A percentile compares a stretch with the other conserved stretches of the same genome.
Conservation (phyloP, 2,329 filamentous ascomycete species). For the Coniella vitis region DNA sequence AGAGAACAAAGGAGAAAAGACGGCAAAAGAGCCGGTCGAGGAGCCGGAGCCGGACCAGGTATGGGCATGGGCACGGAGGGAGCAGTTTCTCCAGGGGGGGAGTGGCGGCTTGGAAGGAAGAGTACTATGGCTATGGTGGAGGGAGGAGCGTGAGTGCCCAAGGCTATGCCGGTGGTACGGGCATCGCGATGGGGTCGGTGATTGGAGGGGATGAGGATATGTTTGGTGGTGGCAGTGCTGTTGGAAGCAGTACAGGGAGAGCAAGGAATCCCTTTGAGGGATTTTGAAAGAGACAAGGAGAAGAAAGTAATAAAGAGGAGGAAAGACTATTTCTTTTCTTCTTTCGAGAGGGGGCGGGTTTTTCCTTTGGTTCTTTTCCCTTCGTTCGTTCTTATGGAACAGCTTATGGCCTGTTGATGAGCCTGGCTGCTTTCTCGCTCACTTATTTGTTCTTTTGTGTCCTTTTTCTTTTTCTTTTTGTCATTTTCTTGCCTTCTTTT, state of each 20-base stretch:
- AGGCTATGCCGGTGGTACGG: no score
- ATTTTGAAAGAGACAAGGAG: constrained; percentile 36
- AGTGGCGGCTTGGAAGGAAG: constrained; percentile 20
- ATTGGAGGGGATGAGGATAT: no score
- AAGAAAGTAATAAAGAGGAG: neutral
- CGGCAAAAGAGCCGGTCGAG: constrained; percentile 29
- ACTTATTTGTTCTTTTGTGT: no score
- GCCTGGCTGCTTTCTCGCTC: no score
- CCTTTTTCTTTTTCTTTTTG: neutral
- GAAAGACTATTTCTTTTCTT: neutral
- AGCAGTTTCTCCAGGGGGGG: constrained; percentile 34
- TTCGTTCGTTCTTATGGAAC: neutral
- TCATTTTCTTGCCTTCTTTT: neutral
- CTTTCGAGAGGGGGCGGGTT: neutral
- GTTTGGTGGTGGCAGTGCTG: no score
- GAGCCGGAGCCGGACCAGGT: constrained; percentile 48
- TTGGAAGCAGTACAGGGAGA: no score
- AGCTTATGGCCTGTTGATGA: no score
- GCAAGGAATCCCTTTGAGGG: constrained; percentile 59
- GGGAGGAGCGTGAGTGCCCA: constrained; percentile 20
- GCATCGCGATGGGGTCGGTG: no score
- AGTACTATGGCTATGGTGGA: constrained; percentile 17
- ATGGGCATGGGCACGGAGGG: constrained; percentile 20
- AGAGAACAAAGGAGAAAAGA: constrained; percentile 49
- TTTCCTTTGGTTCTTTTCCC: neutral